Conservation (phyloP, 2,329 filamentous ascomycete genomes). For the Lasiodiplodia sp. region DNA sequence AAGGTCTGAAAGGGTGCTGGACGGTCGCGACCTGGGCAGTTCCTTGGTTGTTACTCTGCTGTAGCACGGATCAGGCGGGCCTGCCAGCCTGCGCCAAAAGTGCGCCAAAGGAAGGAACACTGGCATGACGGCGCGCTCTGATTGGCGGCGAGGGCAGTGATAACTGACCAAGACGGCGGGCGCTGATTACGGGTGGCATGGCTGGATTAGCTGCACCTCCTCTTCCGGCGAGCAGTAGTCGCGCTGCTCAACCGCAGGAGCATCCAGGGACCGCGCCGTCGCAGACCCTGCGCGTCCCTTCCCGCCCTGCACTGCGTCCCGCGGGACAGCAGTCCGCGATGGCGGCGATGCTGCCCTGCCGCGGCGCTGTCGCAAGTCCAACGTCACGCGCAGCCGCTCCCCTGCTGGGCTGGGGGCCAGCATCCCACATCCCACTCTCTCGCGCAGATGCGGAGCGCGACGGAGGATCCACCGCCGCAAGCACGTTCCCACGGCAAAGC, state of each 20-base stretch:
- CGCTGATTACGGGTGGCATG: constrained; percentile 19
- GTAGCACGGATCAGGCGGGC: constrained; percentile 28
- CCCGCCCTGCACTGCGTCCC: background rate
- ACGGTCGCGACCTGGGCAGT: constrained; percentile 18
- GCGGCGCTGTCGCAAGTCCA: constrained; percentile 3
- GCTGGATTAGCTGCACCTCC: constrained; percentile 26
- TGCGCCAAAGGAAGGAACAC: constrained; percentile 22
- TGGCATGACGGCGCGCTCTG: constrained; percentile 13
- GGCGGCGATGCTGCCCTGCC: constrained; percentile 1
- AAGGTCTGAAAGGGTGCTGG: constrained; percentile 13
- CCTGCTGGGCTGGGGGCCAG: background rate
- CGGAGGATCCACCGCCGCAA: constrained; percentile 25
- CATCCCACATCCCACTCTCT: constrained; percentile 25
- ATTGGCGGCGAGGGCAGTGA: constrained; percentile 15
- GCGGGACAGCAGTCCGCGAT: background rate
- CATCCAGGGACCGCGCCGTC: constrained; percentile 24
- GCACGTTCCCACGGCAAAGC: constrained; percentile 22
- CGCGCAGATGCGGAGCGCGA: constrained; percentile 24
- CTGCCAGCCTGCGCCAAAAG: constrained; percentile 19
- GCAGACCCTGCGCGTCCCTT: constrained; percentile 18
- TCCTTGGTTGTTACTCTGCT: constrained; percentile 25
- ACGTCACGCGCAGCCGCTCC: constrained; percentile 17
- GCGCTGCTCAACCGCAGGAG: constrained; percentile 8
- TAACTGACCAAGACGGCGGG: constrained; percentile 24
- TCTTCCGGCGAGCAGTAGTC: background rate